Evolutionary conservation across 2,329 filamentous ascomycete species (phyloP), one percentile per base, ranked within the genome.

Genomic region (Lachnellula subtilissima): DNA sequence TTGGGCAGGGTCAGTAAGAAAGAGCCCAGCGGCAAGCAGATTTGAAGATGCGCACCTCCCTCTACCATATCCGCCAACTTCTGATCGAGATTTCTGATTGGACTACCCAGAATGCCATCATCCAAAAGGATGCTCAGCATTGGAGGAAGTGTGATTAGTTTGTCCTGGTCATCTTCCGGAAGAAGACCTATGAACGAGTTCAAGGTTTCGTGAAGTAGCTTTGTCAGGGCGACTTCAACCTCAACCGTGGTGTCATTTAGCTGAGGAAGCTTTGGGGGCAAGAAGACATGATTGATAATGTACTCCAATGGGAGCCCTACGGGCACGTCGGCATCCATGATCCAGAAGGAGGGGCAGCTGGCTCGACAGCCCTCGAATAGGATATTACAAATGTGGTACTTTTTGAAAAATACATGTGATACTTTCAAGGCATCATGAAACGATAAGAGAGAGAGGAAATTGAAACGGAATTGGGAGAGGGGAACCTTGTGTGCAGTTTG

Each of bases 241-340:
- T 22, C 40, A 36, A 53, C 36, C n/a, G 61, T 53, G 1, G 65
- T 63, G 36, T 74, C 69, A 15, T 71, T 64, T 43, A 60, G 43
- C 50, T 77, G 72, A 0, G 77, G 77, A 1, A 79, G 66, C 43
- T 75, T 69, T 1, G 76, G 75, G 1, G 77, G 78, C 0, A 80
- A 69, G 19, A 78, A 76, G 2, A 79, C 64, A 61, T 80, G 76
- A 39, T 78, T 64, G 47, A 77, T 67, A 1, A 77, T 48, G 56
- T 72, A 76, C 5, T 28, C 14, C 35, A 58, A 19, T 42, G 37
- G 37, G n/a, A 40, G 14, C 45, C 48, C 52, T 40, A 22, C 17
- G 17, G 28, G 28, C 28, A 11, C 28, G 28, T 32, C 28, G 28
- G 28, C 28, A 32, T 32, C 28, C 28, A 32, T 32, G 28, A 11